Base-by-base conservation (phyloP, 2,329 filamentous ascomycete species). In the Beauveria varroae region DNA sequence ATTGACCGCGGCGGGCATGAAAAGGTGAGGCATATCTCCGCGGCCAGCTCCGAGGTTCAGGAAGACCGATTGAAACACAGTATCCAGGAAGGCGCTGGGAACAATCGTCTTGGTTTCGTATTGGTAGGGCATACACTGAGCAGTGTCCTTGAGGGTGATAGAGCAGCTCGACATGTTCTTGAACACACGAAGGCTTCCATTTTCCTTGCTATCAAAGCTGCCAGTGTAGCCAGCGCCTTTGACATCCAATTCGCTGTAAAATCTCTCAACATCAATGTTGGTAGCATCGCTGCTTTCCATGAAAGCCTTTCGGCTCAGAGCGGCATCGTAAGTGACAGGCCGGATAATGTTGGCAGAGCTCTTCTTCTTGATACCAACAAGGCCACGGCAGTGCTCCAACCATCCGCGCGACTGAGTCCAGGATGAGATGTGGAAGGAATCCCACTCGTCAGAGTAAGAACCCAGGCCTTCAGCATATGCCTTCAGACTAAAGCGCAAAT, bases 321-420 rank as follows among this genome's bases (percentile, higher is more conserved):
- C 63, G 3, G 55, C 60, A 3, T 60, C 58, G n/a, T 52, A 51
- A 20, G 62, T 61, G 7, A 72, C 67, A 1, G 68, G 63, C n/a
- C 43, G 41, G 16, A 61, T 41, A 7, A 61, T 18, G 49, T 72
- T 72, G 18, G 51, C 49, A 1, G 52, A 46, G 1, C 41, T 55
- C 10, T 59, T 55, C 55, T 68, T 68, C 20, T 68, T 66, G 24
- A 79, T 74, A 6, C 75, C 70, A 10, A 85, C 73, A 3, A 82
- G 71, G n/a, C 81, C 81, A 55, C 78, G 75, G 67, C 83, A 86
- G 66, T 87, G 80, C 66, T 86, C 81, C 0, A 78, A 78, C 84
- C 84, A 86, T 12, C 80, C 79, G 46, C 79, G 75, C 14, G 70
- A 75, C 16, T 75, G 74, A 0, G 77, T 77, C 77, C 78, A 84